Conservation (phyloP, 2,329 filamentous ascomycete genomes). For the Neonectria faginata region DNA sequence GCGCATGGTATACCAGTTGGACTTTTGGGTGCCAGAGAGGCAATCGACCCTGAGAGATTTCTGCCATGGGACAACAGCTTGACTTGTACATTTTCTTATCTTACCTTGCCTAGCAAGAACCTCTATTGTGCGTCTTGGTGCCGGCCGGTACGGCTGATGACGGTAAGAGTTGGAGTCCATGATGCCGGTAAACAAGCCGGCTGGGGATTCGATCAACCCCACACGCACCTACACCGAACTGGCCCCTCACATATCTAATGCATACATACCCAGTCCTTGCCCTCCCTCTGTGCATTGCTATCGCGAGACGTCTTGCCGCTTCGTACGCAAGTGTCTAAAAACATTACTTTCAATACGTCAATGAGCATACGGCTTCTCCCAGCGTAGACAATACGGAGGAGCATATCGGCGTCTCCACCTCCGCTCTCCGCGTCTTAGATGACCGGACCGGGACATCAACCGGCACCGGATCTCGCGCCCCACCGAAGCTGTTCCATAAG, state of each 20-base stretch:
- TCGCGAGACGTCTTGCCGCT: not conserved
- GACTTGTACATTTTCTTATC: conserved; percentile 18
- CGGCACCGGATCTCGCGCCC: conserved; percentile 42
- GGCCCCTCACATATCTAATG: conserved; percentile 20
- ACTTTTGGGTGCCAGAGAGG: conserved; percentile 13
- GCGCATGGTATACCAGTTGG: conserved; percentile 19
- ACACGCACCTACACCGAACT: conserved; percentile 4
- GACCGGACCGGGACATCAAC: conserved; percentile 24
- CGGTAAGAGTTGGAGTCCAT: conserved; percentile 12
- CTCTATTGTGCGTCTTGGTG: not conserved
- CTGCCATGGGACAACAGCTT: conserved; percentile 14
- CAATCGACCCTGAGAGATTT: conserved; percentile 17
- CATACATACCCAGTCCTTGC: not conserved
- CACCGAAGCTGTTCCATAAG: conserved; percentile 38
- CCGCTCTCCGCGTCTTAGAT: conserved; percentile 9
- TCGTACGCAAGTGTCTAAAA: not conserved
- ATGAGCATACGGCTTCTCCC: not conserved
- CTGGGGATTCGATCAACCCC: not conserved
- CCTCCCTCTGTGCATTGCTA: not conserved
- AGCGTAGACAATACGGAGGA: not conserved
- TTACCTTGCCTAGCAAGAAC: not conserved
- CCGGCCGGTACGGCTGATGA: conserved; percentile 7
- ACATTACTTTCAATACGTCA: not conserved
- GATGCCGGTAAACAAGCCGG: conserved; percentile 22
- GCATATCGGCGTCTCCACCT: conserved; percentile 8